phyloP scores from a whole-genome alignment of 305 asterid species.

The Ajuga reptans region DNA sequence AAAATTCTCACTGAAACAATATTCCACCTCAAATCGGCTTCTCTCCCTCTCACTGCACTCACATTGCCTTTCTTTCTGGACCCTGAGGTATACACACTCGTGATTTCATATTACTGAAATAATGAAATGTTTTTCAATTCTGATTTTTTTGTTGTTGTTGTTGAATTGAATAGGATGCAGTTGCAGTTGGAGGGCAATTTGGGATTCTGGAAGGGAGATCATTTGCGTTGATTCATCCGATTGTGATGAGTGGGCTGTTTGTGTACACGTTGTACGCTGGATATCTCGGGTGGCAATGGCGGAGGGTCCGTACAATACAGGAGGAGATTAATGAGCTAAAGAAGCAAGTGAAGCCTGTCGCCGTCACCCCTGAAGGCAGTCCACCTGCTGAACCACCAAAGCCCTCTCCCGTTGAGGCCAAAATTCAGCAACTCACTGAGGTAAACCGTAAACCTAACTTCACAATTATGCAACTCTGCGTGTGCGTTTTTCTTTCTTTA shows the following conservation, averaged over 20 bases:
- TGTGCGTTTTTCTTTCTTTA: not conserved
- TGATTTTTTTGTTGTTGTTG: too few relatives aligned
- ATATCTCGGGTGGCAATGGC: conserved; percentile 95
- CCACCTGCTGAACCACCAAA: conserved; percentile 35
- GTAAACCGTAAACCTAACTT: conserved; percentile 29
- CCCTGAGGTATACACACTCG: conserved; percentile 34
- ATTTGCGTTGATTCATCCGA: conserved; percentile 66
- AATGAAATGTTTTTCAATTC: too few relatives aligned
- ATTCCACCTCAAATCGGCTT: conserved; percentile 34
- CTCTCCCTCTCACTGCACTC: conserved; percentile 59
- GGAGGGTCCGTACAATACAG: conserved; percentile 73
- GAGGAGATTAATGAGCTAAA: conserved; percentile 66
- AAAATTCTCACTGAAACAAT: conserved; percentile 18
- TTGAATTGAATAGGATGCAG: conserved; percentile 43
- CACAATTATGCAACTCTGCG: not conserved
- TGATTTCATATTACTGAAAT: not conserved
- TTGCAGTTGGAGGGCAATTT: conserved; percentile 68
- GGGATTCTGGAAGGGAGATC: conserved; percentile 86
- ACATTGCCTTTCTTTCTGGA: conserved; percentile 51
- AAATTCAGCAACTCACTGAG: conserved; percentile 79
- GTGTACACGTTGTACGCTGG: conserved; percentile 71
- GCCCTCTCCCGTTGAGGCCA: conserved; percentile 61
- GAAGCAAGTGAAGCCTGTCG: conserved; percentile 59
- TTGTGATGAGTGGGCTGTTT: conserved; percentile 64
- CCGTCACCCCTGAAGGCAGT: conserved; percentile 57